These are phyloP conservation scores for Apiotrichum siamense DNA, from an alignment of 1,284 basidiomycete species.

Conservation along the genomic window DNA sequence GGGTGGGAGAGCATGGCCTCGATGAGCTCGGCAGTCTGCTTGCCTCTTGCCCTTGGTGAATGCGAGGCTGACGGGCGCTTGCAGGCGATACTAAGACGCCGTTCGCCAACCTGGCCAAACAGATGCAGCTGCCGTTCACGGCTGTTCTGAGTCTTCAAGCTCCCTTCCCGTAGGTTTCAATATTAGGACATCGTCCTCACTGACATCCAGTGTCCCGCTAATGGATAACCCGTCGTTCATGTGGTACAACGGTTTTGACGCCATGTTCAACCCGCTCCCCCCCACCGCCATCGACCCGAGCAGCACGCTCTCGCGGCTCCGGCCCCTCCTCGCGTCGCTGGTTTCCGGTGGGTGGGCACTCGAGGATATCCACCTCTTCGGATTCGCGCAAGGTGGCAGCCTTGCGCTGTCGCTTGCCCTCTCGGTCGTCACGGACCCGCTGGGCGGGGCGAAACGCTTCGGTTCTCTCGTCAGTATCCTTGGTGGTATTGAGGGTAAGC, in stretches of 20 bases:
- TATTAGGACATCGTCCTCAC: no score
- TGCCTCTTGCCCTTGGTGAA: no score
- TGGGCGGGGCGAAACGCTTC: conserved; percentile 2
- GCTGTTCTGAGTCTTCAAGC: conserved; percentile 73
- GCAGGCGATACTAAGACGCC: conserved; percentile 62
- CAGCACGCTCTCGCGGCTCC: conserved; percentile 52
- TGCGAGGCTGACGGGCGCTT: conserved; percentile 1
- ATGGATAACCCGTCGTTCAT: conserved; percentile 34
- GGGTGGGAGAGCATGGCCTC: neutral
- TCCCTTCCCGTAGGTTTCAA: conserved; percentile 54
- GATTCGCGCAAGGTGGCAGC: conserved; percentile 82
- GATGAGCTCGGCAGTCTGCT: no score
- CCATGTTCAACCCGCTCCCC: conserved; percentile 64
- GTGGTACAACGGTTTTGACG: conserved; percentile 82
- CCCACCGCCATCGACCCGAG: conserved; percentile 59
- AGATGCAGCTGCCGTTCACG: conserved; percentile 76
- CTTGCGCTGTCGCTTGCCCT: conserved; percentile 65
- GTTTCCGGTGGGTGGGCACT: conserved; percentile 55
- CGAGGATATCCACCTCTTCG: conserved; percentile 71
- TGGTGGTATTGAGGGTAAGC: conserved; percentile 1
- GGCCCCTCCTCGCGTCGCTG: conserved; percentile 57
- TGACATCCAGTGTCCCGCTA: neutral
- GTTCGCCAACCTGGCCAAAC: conserved; percentile 65
- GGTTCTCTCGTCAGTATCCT: neutral
- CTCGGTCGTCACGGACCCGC: conserved; percentile 15